Evolutionary conservation across 352 stramenopile species (phyloP).

Genomic region (Pythium brassicae): DNA sequence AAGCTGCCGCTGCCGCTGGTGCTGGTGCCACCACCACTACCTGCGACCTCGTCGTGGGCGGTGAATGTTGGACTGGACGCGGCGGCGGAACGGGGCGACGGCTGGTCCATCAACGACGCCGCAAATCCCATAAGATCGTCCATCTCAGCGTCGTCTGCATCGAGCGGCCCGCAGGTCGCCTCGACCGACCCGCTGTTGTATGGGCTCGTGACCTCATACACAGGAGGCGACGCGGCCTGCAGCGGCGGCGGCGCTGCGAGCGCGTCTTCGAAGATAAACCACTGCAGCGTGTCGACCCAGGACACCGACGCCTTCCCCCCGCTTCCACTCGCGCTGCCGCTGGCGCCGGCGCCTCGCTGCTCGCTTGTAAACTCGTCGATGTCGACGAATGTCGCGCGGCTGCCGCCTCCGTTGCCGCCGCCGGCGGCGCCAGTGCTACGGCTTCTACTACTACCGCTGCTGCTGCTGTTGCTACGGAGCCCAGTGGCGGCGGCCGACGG

Average conservation of each 20-base stretch:
- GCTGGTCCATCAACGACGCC: conserved; percentile 20
- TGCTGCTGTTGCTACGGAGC: background rate
- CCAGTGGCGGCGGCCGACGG: too few relatives aligned
- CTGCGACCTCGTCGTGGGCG: too few relatives aligned
- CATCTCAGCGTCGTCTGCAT: conserved; percentile 24
- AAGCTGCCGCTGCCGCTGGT: background rate
- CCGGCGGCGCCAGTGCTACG: background rate
- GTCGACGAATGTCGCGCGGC: conserved; percentile 10
- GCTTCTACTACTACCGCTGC: background rate
- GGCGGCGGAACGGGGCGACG: conserved; percentile 7
- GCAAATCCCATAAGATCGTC: conserved; percentile 34
- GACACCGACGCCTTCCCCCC: conserved; percentile 28
- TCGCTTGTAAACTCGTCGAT: conserved; percentile 32
- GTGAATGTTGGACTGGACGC: background rate
- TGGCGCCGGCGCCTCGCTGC: background rate
- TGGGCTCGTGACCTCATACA: background rate
- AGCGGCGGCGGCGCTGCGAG: too few relatives aligned
- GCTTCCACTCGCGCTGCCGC: background rate
- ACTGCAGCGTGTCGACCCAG: conserved; percentile 44
- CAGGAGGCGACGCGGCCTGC: background rate
- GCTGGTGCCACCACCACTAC: background rate
- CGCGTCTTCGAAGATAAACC: conserved; percentile 24
- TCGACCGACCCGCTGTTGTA: too few relatives aligned
- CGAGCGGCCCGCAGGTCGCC: conserved; percentile 3
- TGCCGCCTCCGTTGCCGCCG: background rate